phyloP scores from a whole-genome alignment of 352 stramenopile genomes.

The Globisporangium iwayamae region DNA sequence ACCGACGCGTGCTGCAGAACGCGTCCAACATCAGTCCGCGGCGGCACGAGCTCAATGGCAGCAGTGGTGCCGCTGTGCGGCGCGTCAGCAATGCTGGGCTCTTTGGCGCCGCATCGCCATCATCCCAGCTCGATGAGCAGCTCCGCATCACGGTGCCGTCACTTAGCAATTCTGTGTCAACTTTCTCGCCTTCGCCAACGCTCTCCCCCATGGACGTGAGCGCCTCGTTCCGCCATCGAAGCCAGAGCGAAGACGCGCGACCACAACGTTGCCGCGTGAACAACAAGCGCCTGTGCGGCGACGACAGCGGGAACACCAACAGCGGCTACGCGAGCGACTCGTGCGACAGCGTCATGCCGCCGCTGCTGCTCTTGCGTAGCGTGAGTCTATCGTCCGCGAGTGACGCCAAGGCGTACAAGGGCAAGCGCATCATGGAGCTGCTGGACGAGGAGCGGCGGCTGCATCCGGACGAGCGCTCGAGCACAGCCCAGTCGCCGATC shows the following conservation, averaged over 20 bases:
- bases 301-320: not conserved
- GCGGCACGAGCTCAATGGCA: conserved; percentile 30
- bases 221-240: conserved; percentile 24
- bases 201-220: not conserved
- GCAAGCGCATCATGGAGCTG: conserved; percentile 72
- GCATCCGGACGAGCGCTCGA: conserved; percentile 42
- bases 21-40: conserved; percentile 69
- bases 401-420: conserved; percentile 43
- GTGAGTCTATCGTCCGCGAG: conserved; percentile 31
- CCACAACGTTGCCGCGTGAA: conserved; percentile 14
- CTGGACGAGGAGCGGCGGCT: conserved; percentile 73
- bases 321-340: conserved; percentile 35
- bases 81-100: not conserved
- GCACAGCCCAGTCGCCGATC: conserved; percentile 32
- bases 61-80: conserved; percentile 9
- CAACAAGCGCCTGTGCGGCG: conserved; percentile 13
- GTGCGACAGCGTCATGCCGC: conserved; percentile 10
- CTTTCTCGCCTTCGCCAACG: not conserved
- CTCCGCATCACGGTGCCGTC: not conserved
- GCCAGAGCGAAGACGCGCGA: conserved; percentile 35
- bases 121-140: not conserved
- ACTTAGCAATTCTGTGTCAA: not conserved
- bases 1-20: conserved; percentile 43
- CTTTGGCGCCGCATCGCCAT: not conserved
- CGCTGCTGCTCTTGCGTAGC: conserved; percentile 32